These are phyloP conservation scores for Lachancea quebecensis DNA, from an alignment of 805 yeast species.

Conservation along the genomic window DNA sequence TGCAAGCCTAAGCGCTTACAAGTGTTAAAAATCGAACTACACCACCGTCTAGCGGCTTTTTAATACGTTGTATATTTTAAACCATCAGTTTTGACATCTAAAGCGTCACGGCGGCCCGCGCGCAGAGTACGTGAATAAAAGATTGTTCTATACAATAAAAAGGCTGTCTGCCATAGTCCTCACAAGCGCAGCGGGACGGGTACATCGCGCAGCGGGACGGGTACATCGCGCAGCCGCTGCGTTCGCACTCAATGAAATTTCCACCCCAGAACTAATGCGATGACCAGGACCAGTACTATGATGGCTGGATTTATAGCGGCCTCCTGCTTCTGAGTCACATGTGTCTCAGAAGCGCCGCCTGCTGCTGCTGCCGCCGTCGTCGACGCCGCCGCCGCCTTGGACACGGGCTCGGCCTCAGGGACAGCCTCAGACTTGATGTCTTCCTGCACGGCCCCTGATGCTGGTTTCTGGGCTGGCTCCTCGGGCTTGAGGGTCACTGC, in stretches of 20 bases:
- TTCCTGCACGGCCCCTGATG: conserved; percentile 4
- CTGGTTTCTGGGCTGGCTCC: conserved; percentile 1
- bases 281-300: conserved; percentile 45
- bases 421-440: conserved; percentile 1
- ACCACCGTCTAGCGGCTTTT: conserved; percentile 3
- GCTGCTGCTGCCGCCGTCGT: not conserved
- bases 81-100: conserved; percentile 5
- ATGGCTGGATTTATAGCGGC: conserved; percentile 52
- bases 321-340: conserved; percentile 15
- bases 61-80: conserved; percentile 9
- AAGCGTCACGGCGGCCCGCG: not conserved
- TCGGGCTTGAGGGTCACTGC: not conserved
- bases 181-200: not conserved
- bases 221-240: not conserved
- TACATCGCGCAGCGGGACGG: not conserved
- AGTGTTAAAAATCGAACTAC: conserved; percentile 5
- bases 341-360: conserved; percentile 34
- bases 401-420: not conserved
- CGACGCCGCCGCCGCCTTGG: conserved; percentile 5
- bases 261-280: conserved; percentile 62
- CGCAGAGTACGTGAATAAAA: not conserved
- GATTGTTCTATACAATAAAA: not conserved
- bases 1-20: conserved; percentile 71
- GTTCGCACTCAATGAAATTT: conserved; percentile 45
- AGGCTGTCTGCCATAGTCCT: not conserved